Evolutionary conservation across 139 green algal species (phyloP).

Genomic region (Chlorella sp.): DNA sequence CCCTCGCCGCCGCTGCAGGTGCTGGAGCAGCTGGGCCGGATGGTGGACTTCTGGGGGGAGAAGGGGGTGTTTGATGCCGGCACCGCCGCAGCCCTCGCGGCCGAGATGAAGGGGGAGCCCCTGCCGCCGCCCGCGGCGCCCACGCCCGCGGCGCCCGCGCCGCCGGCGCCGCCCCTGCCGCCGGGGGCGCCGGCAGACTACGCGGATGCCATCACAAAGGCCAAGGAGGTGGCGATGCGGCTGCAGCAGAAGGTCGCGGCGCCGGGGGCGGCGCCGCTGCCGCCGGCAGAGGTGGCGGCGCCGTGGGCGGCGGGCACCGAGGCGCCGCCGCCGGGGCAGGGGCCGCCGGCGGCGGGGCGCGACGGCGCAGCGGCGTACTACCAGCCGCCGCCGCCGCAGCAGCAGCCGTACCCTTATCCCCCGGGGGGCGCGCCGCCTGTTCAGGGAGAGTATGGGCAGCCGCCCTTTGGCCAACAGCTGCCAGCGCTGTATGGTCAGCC

Average conservation of each 20-base stretch:
- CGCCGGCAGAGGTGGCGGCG: too few species aligned
- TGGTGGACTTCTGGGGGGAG: constrained; percentile 40
- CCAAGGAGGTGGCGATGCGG: too few species aligned
- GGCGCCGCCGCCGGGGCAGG: too few species aligned
- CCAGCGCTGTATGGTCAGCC: too few species aligned
- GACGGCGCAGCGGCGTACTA: too few species aligned
- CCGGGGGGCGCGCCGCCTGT: not conserved
- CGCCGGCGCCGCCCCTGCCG: not conserved
- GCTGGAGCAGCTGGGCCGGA: constrained; percentile 19
- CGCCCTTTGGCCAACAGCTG: too few species aligned
- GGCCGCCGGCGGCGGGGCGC: too few species aligned
- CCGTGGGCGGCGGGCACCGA: too few species aligned
- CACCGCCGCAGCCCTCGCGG: not conserved
- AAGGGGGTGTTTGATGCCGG: constrained; percentile 3
- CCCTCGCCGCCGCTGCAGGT: not conserved
- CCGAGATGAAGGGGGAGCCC: constrained; percentile 12
- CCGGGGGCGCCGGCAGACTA: not conserved
- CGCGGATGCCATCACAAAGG: too few species aligned
- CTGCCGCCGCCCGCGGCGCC: not conserved
- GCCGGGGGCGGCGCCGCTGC: not conserved
- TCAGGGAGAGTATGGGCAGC: constrained; percentile 9
- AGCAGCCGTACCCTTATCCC: not conserved
- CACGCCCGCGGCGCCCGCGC: not conserved
- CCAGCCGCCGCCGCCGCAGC: too few species aligned
- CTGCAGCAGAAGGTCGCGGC: not conserved